Evolutionary conservation across 192 early-diverging fungal genomes (phyloP).

Genomic region (Thamnidium elegans): DNA sequence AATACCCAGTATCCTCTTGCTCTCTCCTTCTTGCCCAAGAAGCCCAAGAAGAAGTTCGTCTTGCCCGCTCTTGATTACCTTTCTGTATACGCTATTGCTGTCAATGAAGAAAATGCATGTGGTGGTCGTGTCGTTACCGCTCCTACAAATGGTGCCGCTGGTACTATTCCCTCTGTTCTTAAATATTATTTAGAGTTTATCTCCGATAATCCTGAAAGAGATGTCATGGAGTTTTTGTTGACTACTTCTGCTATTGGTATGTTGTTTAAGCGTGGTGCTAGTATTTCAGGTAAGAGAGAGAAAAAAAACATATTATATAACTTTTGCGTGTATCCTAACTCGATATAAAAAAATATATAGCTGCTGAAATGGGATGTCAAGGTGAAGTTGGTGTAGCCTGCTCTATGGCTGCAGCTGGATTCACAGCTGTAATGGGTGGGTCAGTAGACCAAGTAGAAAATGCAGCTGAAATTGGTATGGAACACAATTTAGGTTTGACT

Average conservation of each 20-base stretch:
- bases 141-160: constrained; percentile 94
- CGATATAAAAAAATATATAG: background rate
- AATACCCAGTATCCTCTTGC: constrained; percentile 21
- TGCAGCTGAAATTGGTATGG: constrained; percentile 97
- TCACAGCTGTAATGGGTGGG: constrained; percentile 96
- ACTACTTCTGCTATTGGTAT: constrained; percentile 96
- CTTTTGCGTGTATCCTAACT: background rate
- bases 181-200: constrained; percentile 97
- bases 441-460: constrained; percentile 88
- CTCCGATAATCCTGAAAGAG: constrained; percentile 74
- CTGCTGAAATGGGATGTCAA: constrained; percentile 97
- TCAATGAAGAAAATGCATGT: constrained; percentile 92
- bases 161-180: constrained; percentile 89
- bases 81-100: constrained; percentile 91
- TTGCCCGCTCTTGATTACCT: constrained; percentile 90
- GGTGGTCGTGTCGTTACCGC: constrained; percentile 89
- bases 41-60: constrained; percentile 50
- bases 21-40: constrained; percentile 34
- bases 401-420: constrained; percentile 93
- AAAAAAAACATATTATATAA: background rate
- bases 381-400: constrained; percentile 98
- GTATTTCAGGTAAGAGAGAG: constrained; percentile 56
- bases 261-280: constrained; percentile 94
- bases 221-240: constrained; percentile 88
- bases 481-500: constrained; percentile 79